Base-by-base conservation (phyloP, 208 protist species). In the Trypanosoma grayi region DNA sequence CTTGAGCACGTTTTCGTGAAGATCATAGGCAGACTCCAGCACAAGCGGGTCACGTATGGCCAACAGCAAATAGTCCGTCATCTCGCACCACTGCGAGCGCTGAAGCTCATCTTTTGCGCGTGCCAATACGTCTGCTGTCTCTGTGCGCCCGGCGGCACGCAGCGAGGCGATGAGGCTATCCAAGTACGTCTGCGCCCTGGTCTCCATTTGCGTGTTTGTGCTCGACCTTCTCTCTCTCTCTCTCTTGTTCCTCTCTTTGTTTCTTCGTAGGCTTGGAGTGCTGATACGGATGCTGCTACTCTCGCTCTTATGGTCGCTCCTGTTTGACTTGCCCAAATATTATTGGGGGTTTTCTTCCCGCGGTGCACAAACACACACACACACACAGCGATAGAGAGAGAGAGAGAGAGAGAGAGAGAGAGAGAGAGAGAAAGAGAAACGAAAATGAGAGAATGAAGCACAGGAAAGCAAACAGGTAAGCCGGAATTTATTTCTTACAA, bases 61-160 rank as follows among this genome's bases (percentile, higher is more conserved):
- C 51, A 75, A 31, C 27, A 95, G 78, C 16, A 95, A 65, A 8
- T 62, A 66, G 27, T 66, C 73, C 14, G 84, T 88, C 54, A 92
- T 70, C 58, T 95, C 90, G 57, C 86, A 81, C 83, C 84, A 95
- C 61, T 85, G 80, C 16, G 73, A 72, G 22, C 54, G 52, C 44
- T 73, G 44, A 25, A 83, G 75, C 31, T 90, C 67, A 14, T 60
- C 64, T 18, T 74, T 45, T 4, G 70, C 77, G 9, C 57, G 58
- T 8, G 69, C 60, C 11, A 90, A 65, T 1, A 78, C 51, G 43
- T 79, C 67, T 0, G 75, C 83, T 1, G 77, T 84, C 18, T 18
- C 70, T 9, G 59, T 53, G 25, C 76, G 57, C 30, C 76, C 78
- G 0, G 68, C 51, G 9, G 48, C 30, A 18, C 63, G 70, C 22